Conservation (phyloP, 768 basidiomycete genomes). For the Mrakia frigida region DNA sequence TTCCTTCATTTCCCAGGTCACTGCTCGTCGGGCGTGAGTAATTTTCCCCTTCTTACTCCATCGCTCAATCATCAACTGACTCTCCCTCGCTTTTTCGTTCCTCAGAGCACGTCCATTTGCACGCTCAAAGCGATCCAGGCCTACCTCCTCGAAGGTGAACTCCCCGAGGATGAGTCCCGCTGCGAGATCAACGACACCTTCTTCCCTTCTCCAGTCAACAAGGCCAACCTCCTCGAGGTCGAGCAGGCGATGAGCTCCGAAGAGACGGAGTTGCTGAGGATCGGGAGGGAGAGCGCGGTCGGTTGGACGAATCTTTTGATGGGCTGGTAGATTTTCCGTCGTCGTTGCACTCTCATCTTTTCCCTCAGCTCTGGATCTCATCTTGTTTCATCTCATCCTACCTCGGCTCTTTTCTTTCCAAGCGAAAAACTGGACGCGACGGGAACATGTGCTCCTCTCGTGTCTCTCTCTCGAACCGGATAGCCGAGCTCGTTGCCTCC, state of each 20-base stretch:
- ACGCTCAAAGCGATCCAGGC: background rate
- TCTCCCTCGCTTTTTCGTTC: no score
- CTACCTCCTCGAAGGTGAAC: background rate
- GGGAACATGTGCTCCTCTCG: no score
- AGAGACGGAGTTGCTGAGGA: background rate
- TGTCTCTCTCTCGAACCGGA: no score
- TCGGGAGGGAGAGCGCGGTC: background rate
- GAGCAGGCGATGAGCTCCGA: background rate
- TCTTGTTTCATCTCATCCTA: background rate
- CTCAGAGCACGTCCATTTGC: conserved; percentile 14
- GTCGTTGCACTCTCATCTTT: background rate
- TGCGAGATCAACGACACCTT: conserved; percentile 11
- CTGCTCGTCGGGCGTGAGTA: conserved; percentile 5
- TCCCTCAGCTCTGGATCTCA: background rate
- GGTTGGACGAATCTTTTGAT: background rate
- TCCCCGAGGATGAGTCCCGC: background rate
- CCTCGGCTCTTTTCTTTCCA: background rate
- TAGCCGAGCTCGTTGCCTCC: no score
- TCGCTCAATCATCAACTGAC: background rate
- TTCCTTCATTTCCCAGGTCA: background rate
- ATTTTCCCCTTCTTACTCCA: background rate
- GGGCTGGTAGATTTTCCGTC: background rate
- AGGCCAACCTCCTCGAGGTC: background rate
- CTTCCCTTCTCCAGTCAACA: background rate
- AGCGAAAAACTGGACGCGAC: no score